Evolutionary conservation across 768 basidiomycete species (phyloP).

Genomic region (Lactarius psammicola): DNA sequence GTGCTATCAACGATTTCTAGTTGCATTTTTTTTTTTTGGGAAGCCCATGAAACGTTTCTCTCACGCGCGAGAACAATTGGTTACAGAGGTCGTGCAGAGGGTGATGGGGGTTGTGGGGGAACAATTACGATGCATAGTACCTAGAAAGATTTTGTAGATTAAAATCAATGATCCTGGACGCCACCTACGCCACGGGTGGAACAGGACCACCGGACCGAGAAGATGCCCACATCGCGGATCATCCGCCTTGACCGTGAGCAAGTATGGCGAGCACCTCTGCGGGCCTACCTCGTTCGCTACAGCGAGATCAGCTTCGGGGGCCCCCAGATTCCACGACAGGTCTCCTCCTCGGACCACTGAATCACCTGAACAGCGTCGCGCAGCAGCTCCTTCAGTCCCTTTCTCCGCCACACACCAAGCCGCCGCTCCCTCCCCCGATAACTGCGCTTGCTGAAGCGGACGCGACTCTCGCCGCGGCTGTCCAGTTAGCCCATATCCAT

Average conservation of each 20-base stretch:
- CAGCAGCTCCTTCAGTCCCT: constrained; percentile 71
- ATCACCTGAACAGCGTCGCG: constrained; percentile 59
- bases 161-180: not conserved
- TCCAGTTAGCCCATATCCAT: constrained; percentile 65
- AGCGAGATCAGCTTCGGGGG: not conserved
- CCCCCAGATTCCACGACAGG: constrained; percentile 54
- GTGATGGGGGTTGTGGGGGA: not conserved
- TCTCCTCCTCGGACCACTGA: constrained; percentile 59
- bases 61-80: not conserved
- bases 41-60: not conserved
- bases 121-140: not conserved
- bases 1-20: not conserved
- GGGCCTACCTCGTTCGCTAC: not conserved
- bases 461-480: constrained; percentile 58
- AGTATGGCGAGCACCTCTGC: not conserved
- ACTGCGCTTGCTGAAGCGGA: constrained; percentile 63
- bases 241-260: not conserved
- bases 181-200: not conserved
- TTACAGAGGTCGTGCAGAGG: not conserved
- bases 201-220: no score
- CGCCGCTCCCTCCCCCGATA: constrained; percentile 57
- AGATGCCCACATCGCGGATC: no score
- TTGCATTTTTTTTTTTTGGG: not conserved
- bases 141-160: no score
- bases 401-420: constrained; percentile 62